Conservation (phyloP, 176 grass and related monocot genomes). For the Aegilops sharonensis region DNA sequence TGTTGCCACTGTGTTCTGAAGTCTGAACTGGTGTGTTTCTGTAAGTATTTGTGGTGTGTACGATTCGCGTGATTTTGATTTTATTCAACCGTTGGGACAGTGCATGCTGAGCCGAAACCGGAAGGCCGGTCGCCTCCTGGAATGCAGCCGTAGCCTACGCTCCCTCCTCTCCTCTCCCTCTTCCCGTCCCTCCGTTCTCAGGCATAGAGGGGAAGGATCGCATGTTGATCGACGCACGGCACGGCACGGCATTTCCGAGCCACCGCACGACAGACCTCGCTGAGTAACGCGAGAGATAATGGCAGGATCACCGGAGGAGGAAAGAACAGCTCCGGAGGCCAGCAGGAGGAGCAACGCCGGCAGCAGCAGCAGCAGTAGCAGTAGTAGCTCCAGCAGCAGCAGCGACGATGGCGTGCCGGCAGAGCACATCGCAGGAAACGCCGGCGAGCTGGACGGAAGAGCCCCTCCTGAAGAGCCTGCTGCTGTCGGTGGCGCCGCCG, state of each 20-base stretch:
- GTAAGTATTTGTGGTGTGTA: background rate
- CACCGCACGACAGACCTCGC: background rate
- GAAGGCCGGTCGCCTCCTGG: background rate
- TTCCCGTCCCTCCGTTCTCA: background rate
- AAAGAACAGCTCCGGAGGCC: background rate
- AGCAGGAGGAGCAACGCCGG: background rate
- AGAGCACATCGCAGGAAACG: background rate
- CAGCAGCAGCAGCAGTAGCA: too few species aligned
- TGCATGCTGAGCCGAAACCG: background rate
- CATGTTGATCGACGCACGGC: background rate
- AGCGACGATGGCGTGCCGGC: too few species aligned
- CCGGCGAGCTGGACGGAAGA: background rate
- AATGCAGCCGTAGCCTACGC: background rate
- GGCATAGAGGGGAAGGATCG: background rate
- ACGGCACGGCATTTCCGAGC: background rate
- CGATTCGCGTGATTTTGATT: background rate
- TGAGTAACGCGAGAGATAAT: background rate
- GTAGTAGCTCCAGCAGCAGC: too few species aligned
- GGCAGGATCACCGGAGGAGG: background rate
- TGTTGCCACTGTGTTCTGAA: background rate
- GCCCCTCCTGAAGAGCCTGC: background rate
- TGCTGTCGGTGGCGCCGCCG: background rate
- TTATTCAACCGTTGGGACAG: too few species aligned
- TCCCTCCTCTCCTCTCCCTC: background rate
- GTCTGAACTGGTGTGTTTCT: background rate